Conservation (phyloP, 495 filamentous ascomycete species). For the Aspergillus campestris region DNA sequence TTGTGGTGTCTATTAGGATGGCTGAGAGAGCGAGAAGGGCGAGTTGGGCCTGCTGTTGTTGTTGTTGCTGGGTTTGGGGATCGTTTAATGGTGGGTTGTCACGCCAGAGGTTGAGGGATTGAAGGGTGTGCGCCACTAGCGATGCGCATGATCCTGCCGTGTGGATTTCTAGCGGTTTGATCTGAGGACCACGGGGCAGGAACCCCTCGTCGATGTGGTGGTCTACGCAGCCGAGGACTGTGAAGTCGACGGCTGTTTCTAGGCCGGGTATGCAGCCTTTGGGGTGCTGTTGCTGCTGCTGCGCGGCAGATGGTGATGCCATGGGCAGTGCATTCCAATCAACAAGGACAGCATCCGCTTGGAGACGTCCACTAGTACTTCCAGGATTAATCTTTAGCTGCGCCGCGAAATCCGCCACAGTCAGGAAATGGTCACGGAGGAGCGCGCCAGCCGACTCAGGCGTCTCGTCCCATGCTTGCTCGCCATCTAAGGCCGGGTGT, state of each 20-base stretch:
- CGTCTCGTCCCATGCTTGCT: slow-evolving; percentile 21
- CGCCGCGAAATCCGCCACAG: slow-evolving; percentile 30
- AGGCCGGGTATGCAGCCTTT: slow-evolving; percentile 25
- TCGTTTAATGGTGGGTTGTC: slow-evolving; percentile 6
- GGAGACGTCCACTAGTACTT: too few species aligned
- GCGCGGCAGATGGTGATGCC: slow-evolving; percentile 17
- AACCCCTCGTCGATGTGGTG: slow-evolving; percentile 79
- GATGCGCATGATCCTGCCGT: slow-evolving; percentile 73
- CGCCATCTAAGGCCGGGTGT: slow-evolving; percentile 15
- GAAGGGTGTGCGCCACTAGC: slow-evolving; percentile 58
- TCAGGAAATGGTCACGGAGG: slow-evolving; percentile 33
- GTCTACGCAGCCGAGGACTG: slow-evolving; percentile 73
- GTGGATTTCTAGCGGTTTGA: slow-evolving; percentile 52
- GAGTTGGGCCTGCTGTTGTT: slow-evolving; percentile 21
- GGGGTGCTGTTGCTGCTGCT: slow-evolving; percentile 9
- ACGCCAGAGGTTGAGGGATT: slow-evolving; percentile 46
- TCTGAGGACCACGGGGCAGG: slow-evolving; percentile 32
- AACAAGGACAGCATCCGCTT: slow-evolving; percentile 53
- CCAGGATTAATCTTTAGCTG: slow-evolving; percentile 6
- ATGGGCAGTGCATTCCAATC: slow-evolving; percentile 82
- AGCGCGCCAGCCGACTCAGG: slow-evolving; percentile 24
- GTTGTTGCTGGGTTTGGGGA: slow-evolving; percentile 4
- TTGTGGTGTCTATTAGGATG: slow-evolving; percentile 77
- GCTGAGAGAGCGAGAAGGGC: slow-evolving; percentile 72
- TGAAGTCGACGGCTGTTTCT: slow-evolving; percentile 25